Evolutionary conservation across 2,329 filamentous ascomycete species (phyloP), one percentile per base, ranked within the genome.

Genomic region (Pseudogymnoascus sp.): DNA sequence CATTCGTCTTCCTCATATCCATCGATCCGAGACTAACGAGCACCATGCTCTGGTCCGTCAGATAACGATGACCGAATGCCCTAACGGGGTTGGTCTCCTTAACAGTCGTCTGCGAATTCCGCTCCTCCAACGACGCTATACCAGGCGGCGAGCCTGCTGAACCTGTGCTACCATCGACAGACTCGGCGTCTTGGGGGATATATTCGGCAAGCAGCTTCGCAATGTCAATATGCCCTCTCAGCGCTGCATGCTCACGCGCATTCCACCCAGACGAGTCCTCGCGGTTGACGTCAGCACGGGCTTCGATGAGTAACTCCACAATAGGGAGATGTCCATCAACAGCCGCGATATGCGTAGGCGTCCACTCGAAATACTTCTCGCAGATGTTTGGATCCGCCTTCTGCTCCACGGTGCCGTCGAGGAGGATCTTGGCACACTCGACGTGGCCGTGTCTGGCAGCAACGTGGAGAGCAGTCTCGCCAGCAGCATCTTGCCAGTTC

Each of bases 51-150:
- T 96, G 87, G 59, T 95, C 85, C 16, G 86, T 95, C 58, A 99
- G 81, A 74, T 97, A 99, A 60, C 93, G 86, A 78, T 99, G 94
- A 61, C 94, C 94, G 74, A 97, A 99, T 1, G 91, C 90, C 75
- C 97, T 97, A 66, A 97, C 84, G 4, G 92, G 88, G 65, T 97
- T 91, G 2, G 86, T 78, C 6, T 81, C 76, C 58, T 85, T 80
- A 5, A 79, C 73, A 18, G 73, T 68, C 60, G 58, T 63, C 38
- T 67, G 66, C 7, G 84, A 86, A 35, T 78, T 79, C 58, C 83
- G 78, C 50, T 83, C 82, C 37, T 81, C 83, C 11, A 87, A 80
- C 0, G 88, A 91, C 0, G 84, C 84, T 6, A 74, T 74, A 30
- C 83, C 81, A 1, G 80, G 75, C 1, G 79, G 75, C 2, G 78